These are phyloP conservation scores for Saccharomycodes ludwigii DNA, from an alignment of 805 yeast species.

Conservation along the genomic window DNA sequence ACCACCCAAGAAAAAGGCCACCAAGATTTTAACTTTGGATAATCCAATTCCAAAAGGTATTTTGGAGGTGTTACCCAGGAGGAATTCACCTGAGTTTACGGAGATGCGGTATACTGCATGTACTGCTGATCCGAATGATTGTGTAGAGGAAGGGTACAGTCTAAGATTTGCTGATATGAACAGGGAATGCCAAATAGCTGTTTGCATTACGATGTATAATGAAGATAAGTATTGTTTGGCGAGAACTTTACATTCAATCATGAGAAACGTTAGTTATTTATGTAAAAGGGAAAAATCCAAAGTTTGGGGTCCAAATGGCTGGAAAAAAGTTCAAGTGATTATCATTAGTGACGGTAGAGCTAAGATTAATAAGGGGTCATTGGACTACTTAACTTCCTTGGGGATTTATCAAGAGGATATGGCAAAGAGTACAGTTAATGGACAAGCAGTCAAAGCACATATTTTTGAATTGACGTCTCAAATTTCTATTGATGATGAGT, in stretches of 20 bases:
- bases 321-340: constrained; percentile 92
- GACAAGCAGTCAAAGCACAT: constrained; percentile 85
- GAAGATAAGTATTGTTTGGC: constrained; percentile 86
- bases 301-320: constrained; percentile 92
- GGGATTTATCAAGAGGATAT: constrained; percentile 97
- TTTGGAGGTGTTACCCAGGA: constrained; percentile 69
- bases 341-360: constrained; percentile 92
- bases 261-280: constrained; percentile 82
- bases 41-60: constrained; percentile 90
- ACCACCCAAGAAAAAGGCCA: constrained; percentile 66
- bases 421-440: constrained; percentile 88
- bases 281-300: constrained; percentile 70
- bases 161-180: constrained; percentile 75
- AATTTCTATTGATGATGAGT: constrained; percentile 77
- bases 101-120: constrained; percentile 97
- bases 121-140: constrained; percentile 85
- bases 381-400: constrained; percentile 83
- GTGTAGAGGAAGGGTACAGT: constrained; percentile 67
- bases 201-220: constrained; percentile 95
- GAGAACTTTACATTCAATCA: constrained; percentile 87
- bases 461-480: constrained; percentile 94
- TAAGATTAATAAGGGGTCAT: constrained; percentile 71
- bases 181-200: constrained; percentile 83
- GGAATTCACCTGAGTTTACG: constrained; percentile 85
- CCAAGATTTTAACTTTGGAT: constrained; percentile 56